A percentile compares a stretch with the other conserved stretches of the same genome.
Conservation (phyloP, 805 yeast genomes). For the Yarrowia divulgata region DNA sequence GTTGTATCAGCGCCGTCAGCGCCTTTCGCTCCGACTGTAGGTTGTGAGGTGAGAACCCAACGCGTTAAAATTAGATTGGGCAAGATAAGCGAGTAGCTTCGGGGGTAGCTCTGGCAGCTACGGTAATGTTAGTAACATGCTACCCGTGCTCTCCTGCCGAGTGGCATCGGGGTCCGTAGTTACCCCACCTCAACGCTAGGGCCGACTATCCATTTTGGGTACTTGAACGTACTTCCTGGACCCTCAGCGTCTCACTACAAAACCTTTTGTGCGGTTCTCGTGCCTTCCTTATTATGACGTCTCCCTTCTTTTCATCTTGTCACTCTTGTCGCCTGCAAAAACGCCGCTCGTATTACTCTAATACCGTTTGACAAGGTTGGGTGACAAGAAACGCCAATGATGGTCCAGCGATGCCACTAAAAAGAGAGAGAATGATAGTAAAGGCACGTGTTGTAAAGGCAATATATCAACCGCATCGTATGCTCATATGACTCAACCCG, state of each 20-base stretch:
- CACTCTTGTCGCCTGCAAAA: background rate
- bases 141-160: too few relatives aligned
- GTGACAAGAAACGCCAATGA: background rate
- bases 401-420: background rate
- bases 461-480: too few relatives aligned
- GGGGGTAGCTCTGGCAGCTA: too few relatives aligned
- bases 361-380: slow-evolving; percentile 11
- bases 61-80: slow-evolving; percentile 20
- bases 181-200: too few relatives aligned
- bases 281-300: background rate
- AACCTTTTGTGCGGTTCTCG: too few relatives aligned
- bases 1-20: background rate
- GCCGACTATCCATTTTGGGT: too few relatives aligned
- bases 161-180: too few relatives aligned
- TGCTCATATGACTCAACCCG: too few relatives aligned
- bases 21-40: background rate
- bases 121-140: background rate
- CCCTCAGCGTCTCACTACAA: background rate
- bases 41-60: background rate
- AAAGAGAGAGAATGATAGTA: background rate
- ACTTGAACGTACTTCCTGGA: background rate
- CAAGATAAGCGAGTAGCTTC: slow-evolving; percentile 13
- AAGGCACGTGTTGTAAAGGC: too few relatives aligned
- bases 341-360: slow-evolving; percentile 17
- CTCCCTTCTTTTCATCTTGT: background rate